These are phyloP conservation scores for Penstemon davidsonii DNA, from an alignment of 257 asterid genomes.

Conservation along the genomic window DNA sequence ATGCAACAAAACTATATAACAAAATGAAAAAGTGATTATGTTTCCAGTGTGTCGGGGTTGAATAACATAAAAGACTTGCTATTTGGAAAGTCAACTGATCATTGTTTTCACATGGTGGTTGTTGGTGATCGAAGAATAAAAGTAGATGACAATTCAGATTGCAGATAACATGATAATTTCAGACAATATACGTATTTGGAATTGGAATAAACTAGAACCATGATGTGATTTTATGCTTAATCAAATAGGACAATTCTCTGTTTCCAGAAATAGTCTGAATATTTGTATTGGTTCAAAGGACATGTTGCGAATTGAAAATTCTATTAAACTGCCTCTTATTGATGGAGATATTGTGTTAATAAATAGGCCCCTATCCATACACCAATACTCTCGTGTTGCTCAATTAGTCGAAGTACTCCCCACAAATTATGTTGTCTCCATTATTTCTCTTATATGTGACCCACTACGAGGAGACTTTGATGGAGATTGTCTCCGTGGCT, in stretches of 20 bases:
- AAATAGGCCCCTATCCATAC: slow-evolving; percentile 93
- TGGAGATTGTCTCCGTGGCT: slow-evolving; percentile 97
- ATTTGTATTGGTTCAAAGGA: slow-evolving; percentile 53
- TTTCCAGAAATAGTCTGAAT: slow-evolving; percentile 57
- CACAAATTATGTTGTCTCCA: slow-evolving; percentile 50
- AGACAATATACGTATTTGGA: slow-evolving; percentile 61
- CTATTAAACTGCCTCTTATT: slow-evolving; percentile 58
- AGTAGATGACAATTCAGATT: slow-evolving; percentile 63
- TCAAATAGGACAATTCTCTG: slow-evolving; percentile 47
- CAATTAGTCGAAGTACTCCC: slow-evolving; percentile 79
- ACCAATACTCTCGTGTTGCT: slow-evolving; percentile 87
- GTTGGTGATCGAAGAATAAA: slow-evolving; percentile 81
- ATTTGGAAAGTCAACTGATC: slow-evolving; percentile 79
- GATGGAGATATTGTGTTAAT: slow-evolving; percentile 87
- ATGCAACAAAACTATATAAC: slow-evolving; percentile 57
- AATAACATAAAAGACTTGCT: slow-evolving; percentile 76
- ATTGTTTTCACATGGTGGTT: slow-evolving; percentile 83
- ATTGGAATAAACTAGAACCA: slow-evolving; percentile 59
- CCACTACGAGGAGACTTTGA: slow-evolving; percentile 97
- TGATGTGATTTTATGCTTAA: slow-evolving; percentile 57
- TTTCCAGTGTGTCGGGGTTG: slow-evolving; percentile 68
- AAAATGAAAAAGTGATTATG: slow-evolving; percentile 50
- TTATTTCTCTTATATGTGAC: slow-evolving; percentile 79
- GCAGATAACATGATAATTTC: slow-evolving; percentile 63
- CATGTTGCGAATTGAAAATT: slow-evolving; percentile 65